Evolutionary conservation across 2,329 filamentous ascomycete genomes (phyloP).

Genomic region (Sporothrix dimorphospora): DNA sequence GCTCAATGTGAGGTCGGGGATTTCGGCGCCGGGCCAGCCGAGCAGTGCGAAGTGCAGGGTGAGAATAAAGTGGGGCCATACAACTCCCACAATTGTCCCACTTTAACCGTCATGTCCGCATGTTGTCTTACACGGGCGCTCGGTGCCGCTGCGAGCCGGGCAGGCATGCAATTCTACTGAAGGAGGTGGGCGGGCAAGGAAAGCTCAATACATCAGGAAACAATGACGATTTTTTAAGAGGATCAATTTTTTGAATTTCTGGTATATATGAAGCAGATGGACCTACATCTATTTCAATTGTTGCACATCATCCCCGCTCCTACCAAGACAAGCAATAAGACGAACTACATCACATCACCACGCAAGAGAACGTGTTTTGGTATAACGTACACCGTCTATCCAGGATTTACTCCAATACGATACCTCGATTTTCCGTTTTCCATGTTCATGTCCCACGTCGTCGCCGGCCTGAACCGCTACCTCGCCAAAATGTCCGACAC

Average conservation of each 20-base stretch:
- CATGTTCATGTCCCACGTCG: not conserved
- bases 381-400: too few species aligned
- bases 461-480: not conserved
- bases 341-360: too few species aligned
- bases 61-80: not conserved
- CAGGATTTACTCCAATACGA: not conserved
- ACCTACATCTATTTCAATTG: too few species aligned
- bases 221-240: too few species aligned
- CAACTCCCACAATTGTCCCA: not conserved
- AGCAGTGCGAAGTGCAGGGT: not conserved
- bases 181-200: too few species aligned
- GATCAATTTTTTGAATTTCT: too few species aligned
- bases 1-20: not conserved
- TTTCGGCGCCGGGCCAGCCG: conserved; percentile 16
- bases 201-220: too few species aligned
- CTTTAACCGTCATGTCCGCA: not conserved
- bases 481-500: not conserved
- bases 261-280: too few species aligned
- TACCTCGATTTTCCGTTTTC: not conserved
- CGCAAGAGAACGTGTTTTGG: too few species aligned
- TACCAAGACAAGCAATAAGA: too few species aligned
- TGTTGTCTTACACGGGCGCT: not conserved
- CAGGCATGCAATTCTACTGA: too few species aligned
- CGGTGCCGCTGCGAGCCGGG: not conserved
- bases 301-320: too few species aligned